Conservation (phyloP, 1,284 basidiomycete species). For the Austroboletus rostrupii region DNA sequence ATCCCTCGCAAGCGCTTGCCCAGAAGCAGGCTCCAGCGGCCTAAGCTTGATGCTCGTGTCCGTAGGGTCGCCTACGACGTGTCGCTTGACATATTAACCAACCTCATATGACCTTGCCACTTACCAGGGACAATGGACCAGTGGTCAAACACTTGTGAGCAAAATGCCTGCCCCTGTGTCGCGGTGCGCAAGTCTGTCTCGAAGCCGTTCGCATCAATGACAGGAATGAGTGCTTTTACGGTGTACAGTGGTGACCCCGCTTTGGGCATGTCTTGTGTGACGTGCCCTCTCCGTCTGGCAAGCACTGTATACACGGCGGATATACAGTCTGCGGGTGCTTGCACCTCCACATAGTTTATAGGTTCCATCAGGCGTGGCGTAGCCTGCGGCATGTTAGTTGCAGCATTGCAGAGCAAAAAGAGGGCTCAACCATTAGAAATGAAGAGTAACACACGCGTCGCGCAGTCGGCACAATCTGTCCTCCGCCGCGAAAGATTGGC, state of each 20-base stretch:
- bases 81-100: conserved; percentile 3
- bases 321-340: conserved; percentile 97
- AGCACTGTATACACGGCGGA: conserved; percentile 97
- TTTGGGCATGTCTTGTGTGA: conserved; percentile 96
- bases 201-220: conserved; percentile 98
- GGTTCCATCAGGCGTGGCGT: conserved; percentile 94
- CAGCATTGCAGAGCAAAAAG: conserved; percentile 6
- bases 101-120: conserved; percentile 20
- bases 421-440: conserved; percentile 79
- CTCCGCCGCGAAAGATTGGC: conserved; percentile 95
- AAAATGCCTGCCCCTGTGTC: conserved; percentile 97
- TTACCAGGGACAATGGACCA: conserved; percentile 96
- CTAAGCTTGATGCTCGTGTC: conserved; percentile 93
- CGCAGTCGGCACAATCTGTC: conserved; percentile 97
- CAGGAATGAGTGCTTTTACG: conserved; percentile 95
- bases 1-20: conserved; percentile 88
- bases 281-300: conserved; percentile 93
- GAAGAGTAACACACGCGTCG: conserved; percentile 99
- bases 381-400: conserved; percentile 47
- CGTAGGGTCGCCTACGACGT: conserved; percentile 78
- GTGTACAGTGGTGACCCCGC: conserved; percentile 97
- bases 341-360: conserved; percentile 97
- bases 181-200: conserved; percentile 97
- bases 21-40: conserved; percentile 94
- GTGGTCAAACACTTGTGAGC: conserved; percentile 93